Percentiles rank a stretch among this genome's conserved stretches.
Conservation (phyloP, 2,329 filamentous ascomycete genomes). For the Fusarium sororula region DNA sequence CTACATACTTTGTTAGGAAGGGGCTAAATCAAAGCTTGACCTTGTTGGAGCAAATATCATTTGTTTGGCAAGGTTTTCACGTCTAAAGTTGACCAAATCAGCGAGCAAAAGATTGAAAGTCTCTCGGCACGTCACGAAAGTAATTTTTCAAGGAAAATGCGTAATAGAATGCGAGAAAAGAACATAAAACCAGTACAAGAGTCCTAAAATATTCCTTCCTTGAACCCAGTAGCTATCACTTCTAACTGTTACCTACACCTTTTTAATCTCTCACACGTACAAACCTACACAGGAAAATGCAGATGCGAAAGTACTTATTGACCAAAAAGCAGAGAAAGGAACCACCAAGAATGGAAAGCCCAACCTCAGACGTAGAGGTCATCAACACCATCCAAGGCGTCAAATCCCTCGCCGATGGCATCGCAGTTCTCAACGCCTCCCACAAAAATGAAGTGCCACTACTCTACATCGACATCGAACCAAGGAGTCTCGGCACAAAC, state of each 20-base stretch:
- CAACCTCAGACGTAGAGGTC: not conserved
- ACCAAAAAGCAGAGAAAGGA: fast-evolving
- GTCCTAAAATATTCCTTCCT: too few species aligned
- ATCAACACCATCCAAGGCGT: not conserved
- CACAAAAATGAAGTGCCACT: not conserved
- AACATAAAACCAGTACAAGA: not conserved
- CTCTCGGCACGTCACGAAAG: fast-evolving
- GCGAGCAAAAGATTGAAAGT: too few species aligned
- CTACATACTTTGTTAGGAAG: fast-evolving
- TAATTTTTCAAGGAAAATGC: fast-evolving
- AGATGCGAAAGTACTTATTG: fast-evolving
- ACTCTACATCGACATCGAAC: not conserved
- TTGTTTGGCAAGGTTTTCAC: fast-evolving
- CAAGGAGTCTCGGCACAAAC: not conserved
- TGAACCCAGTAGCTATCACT: fast-evolving
- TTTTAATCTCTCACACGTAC: fast-evolving
- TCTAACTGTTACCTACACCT: too few species aligned
- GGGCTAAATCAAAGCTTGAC: fast-evolving
- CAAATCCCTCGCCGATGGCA: not conserved
- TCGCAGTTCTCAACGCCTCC: not conserved
- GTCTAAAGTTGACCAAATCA: fast-evolving
- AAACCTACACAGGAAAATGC: fast-evolving
- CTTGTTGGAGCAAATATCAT: fast-evolving
- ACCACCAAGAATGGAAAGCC: not conserved
- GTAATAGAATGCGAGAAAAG: fast-evolving